Percentiles rank a stretch among this genome's conserved stretches.
Evolutionary conservation across 139 green algal species (phyloP).

Genomic region (Micractinium sp.): DNA sequence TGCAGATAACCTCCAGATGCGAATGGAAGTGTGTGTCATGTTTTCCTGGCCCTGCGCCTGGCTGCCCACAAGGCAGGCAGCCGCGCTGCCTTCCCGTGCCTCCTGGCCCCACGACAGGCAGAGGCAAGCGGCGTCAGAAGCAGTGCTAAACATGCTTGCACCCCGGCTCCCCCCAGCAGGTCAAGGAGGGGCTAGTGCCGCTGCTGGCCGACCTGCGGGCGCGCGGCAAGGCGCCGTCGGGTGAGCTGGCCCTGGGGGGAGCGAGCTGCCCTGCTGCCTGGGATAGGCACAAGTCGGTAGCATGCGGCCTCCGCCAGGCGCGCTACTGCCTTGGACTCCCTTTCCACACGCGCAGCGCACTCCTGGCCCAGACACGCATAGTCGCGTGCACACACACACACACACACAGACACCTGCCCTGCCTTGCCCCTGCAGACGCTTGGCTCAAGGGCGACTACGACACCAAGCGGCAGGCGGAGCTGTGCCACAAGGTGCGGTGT

Average conservation of each 20-base stretch:
- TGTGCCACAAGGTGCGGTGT: slow-evolving; percentile 16
- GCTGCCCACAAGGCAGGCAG: no score
- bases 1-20: no score
- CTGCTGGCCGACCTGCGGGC: slow-evolving; percentile 70
- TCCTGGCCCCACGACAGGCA: no score
- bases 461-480: slow-evolving; percentile 45
- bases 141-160: no score
- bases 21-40: no score
- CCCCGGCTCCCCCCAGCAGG: slow-evolving; percentile 40
- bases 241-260: no score
- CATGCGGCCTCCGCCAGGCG: neutral
- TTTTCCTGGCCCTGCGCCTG: no score
- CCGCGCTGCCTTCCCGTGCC: no score
- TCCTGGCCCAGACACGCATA: neutral
- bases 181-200: slow-evolving; percentile 71
- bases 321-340: neutral
- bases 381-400: no score
- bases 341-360: neutral
- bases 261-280: neutral
- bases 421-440: slow-evolving; percentile 17
- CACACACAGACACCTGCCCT: neutral
- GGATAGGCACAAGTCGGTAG: neutral
- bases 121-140: no score
- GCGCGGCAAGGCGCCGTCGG: slow-evolving; percentile 48
- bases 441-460: slow-evolving; percentile 62